phyloP scores from a whole-genome alignment of 1,284 basidiomycete species.

The Apiotrichum akiyoshidainum region DNA sequence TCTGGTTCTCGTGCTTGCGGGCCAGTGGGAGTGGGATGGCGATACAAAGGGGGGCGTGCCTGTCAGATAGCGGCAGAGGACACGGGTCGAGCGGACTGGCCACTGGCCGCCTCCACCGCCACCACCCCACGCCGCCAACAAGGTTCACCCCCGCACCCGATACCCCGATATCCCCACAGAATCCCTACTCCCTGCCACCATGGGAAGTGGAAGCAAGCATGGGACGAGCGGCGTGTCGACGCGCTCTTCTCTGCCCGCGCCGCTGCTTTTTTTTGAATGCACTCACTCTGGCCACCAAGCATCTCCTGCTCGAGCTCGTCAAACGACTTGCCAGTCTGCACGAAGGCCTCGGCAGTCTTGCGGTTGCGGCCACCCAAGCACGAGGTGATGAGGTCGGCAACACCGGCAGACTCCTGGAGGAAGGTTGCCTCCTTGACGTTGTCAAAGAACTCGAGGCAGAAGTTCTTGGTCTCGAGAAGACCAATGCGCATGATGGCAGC shows the following conservation, averaged over 20 bases:
- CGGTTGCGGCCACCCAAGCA: slow-evolving; percentile 59
- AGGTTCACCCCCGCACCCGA: slow-evolving; percentile 2
- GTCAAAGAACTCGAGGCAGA: slow-evolving; percentile 57
- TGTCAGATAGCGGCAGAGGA: neutral
- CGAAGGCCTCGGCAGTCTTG: slow-evolving; percentile 55
- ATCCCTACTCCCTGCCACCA: neutral
- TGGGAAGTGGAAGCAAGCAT: neutral
- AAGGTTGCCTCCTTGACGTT: slow-evolving; percentile 57
- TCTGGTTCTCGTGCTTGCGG: no score
- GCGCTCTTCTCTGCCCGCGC: no score
- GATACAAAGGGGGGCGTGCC: neutral
- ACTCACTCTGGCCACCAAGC: slow-evolving; percentile 57
- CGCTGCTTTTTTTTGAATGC: no score
- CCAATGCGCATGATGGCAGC: slow-evolving; percentile 60
- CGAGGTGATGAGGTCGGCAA: slow-evolving; percentile 60
- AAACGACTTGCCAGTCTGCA: slow-evolving; percentile 54
- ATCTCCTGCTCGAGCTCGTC: slow-evolving; percentile 57
- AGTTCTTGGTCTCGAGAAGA: slow-evolving; percentile 54
- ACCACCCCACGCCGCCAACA: neutral
- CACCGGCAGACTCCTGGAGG: slow-evolving; percentile 55
- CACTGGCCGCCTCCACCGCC: neutral
- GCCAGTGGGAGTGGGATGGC: no score
- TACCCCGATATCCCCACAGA: slow-evolving; percentile 4
- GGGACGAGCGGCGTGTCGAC: no score
- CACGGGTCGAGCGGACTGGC: neutral